These are phyloP conservation scores for Pelargonium australe DNA, from an alignment of 441 rosid genomes.

Conservation along the genomic window DNA sequence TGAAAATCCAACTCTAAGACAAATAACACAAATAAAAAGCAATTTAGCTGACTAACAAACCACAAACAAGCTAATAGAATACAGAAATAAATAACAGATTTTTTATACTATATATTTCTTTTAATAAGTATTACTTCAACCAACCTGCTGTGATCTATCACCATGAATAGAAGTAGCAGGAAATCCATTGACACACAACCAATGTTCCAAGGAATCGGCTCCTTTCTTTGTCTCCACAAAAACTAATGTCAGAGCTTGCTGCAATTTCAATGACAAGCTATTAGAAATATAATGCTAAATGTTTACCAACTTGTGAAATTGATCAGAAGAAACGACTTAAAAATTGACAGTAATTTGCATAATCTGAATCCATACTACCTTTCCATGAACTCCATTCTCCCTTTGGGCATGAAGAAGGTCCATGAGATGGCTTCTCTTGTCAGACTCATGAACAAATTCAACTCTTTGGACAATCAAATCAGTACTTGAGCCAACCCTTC, in stretches of 20 bases:
- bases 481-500: conserved; percentile 95
- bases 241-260: conserved; percentile 82
- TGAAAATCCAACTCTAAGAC: not conserved
- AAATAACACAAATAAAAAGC: not conserved
- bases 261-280: conserved; percentile 20
- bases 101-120: not conserved
- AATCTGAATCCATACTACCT: conserved; percentile 37
- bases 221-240: conserved; percentile 91
- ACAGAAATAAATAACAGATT: not conserved
- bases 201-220: conserved; percentile 78
- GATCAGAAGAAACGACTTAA: not conserved
- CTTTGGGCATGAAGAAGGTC: conserved; percentile 91
- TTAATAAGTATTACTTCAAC: conserved; percentile 11
- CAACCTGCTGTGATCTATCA: conserved; percentile 82
- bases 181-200: conserved; percentile 69
- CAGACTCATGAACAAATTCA: conserved; percentile 72
- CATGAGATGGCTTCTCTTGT: conserved; percentile 95
- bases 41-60: not conserved
- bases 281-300: conserved; percentile 3
- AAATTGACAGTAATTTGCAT: not conserved
- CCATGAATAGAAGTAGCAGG: conserved; percentile 90
- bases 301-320: not conserved
- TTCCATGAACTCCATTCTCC: conserved; percentile 59
- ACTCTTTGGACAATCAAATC: conserved; percentile 90
- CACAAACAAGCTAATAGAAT: not conserved